Base-by-base conservation (phyloP, 257 asterid species). In the Perilla frutescens region DNA sequence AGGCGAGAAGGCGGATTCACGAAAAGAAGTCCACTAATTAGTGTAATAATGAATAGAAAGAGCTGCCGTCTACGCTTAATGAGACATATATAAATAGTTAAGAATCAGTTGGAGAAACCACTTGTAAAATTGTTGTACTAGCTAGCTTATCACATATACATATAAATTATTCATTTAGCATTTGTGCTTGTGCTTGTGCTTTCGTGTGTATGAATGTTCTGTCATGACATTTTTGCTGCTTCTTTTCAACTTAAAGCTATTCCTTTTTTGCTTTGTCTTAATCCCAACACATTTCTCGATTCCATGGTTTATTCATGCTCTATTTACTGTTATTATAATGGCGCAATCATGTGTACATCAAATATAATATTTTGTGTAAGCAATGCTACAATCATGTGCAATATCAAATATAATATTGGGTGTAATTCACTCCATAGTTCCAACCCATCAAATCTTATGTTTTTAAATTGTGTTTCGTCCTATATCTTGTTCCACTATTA, bases 81-180 rank as follows among this genome's bases (percentile, higher is more conserved):
- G 70, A 39, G 45, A 62, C 70, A 37, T 20, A 20, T 20, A 20
- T 70, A 64, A 64, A 77, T 77, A 48, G 74, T 53, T 61, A 6
- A n/a, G 72, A 68, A 62, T 69, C 65, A 15, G 68, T 75, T 76
- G 37, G 45, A 14, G 45, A 13, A 41, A 60, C 78, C 82, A 66
- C 75, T 59, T 66, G 67, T 70, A 65, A 61, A 7, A 68, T 41
- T 53, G 80, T 71, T 72, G 44, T 49, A 40, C 45, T 50, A 55
- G 26, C 26, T 20, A 20, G 26, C 26, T 20, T 20, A 20, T 20
- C 26, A 20, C 26, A 20, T 20, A 20, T 20, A 20, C 26, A 20
- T 20, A 20, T 20, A 20, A 20, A 20, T 20, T 34, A 55, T 5
- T 29, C 65, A 49, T 54, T 70, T 1, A 51, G 68, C 55, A 65